Percentiles rank a stretch among this genome's conserved stretches.
phyloP scores from a whole-genome alignment of 306 rosid species.

The Vigna nakashimae region DNA sequence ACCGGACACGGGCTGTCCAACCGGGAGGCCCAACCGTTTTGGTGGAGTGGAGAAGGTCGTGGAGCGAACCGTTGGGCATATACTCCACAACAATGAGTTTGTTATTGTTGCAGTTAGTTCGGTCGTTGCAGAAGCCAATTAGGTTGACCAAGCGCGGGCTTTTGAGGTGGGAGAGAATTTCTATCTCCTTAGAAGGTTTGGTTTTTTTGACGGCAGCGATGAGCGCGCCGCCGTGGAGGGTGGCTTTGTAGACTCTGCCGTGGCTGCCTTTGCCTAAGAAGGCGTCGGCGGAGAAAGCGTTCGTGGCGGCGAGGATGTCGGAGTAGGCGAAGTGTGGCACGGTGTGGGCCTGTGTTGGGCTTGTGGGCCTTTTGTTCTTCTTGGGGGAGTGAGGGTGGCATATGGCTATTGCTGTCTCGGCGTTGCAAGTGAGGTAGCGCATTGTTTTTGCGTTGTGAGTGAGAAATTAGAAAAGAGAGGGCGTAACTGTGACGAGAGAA shows the following conservation, averaged over 20 bases:
- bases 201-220: constrained; percentile 69
- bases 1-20: constrained; percentile 57
- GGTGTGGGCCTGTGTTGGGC: constrained; percentile 9
- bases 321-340: constrained; percentile 49
- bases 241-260: constrained; percentile 67
- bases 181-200: constrained; percentile 63
- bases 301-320: constrained; percentile 61
- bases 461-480: constrained; percentile 13
- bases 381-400: constrained; percentile 57
- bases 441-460: constrained; percentile 34
- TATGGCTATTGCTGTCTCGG: constrained; percentile 62
- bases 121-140: constrained; percentile 56
- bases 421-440: constrained; percentile 69
- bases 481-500: constrained; percentile 40
- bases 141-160: constrained; percentile 65
- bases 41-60: constrained; percentile 55
- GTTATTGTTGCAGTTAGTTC: neutral
- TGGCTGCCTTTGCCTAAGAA: constrained; percentile 80
- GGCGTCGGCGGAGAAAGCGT: constrained; percentile 58
- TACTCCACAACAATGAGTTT: constrained; percentile 67
- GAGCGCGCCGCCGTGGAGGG: constrained; percentile 62
- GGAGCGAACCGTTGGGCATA: constrained; percentile 74
- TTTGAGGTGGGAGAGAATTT: constrained; percentile 60
- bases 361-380: constrained; percentile 26
- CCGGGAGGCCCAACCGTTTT: constrained; percentile 52